Percentiles rank a stretch among this genome's conserved stretches.
Evolutionary conservation across 1,284 basidiomycete species (phyloP).

Genomic region (Pseudozyma hubeiensis): DNA sequence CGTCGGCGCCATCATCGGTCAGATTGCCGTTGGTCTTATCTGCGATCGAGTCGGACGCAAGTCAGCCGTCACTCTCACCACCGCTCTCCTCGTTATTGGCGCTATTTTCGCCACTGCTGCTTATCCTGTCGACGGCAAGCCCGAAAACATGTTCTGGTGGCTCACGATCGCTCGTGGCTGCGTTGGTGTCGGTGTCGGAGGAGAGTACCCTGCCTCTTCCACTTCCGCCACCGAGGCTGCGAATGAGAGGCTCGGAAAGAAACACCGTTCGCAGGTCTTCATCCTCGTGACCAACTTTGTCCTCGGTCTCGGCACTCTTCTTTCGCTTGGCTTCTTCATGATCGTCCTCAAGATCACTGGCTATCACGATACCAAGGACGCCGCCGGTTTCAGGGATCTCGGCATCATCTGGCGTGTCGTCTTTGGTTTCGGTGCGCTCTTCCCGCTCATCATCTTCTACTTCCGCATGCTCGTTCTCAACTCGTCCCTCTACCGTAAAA

Average conservation of each 20-base stretch:
- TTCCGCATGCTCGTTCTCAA: conserved; percentile 72
- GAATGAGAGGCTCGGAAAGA: conserved; percentile 76
- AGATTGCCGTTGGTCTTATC: conserved; percentile 75
- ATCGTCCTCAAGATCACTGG: conserved; percentile 75
- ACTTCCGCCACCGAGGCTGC: conserved; percentile 78
- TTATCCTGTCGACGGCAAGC: conserved; percentile 74
- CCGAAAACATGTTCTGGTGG: conserved; percentile 79
- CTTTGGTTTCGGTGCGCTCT: conserved; percentile 78
- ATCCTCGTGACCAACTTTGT: conserved; percentile 78
- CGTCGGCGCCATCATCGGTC: conserved; percentile 79
- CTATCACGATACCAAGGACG: conserved; percentile 31
- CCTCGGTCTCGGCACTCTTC: conserved; percentile 71
- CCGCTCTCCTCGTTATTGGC: conserved; percentile 78
- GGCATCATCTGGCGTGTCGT: conserved; percentile 80
- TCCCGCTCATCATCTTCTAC: conserved; percentile 78
- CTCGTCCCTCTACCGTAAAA: conserved; percentile 39
- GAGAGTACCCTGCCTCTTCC: conserved; percentile 81
- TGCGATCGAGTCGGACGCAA: conserved; percentile 76
- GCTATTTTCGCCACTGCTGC: conserved; percentile 79
- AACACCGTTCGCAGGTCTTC: conserved; percentile 78
- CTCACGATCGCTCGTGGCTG: conserved; percentile 79
- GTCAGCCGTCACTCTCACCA: conserved; percentile 71
- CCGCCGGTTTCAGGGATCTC: conserved; percentile 75
- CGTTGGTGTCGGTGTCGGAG: conserved; percentile 80
- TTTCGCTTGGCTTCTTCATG: conserved; percentile 79